phyloP scores from a whole-genome alignment of 805 yeast species.

The Yarrowia porcina region DNA sequence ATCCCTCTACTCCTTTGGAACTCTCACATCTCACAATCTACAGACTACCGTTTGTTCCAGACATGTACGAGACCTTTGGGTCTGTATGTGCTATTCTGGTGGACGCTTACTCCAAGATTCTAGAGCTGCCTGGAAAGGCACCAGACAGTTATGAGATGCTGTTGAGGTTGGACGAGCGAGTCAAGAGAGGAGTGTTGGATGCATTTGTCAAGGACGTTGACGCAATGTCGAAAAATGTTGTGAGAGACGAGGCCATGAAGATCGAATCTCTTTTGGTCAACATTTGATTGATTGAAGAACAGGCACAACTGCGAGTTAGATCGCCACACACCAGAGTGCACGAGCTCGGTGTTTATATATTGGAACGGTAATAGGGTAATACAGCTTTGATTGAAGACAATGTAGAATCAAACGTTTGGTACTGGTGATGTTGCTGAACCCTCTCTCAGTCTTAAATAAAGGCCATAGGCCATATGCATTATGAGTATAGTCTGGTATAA shows the following conservation, averaged over 20 bases:
- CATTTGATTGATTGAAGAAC: constrained; percentile 12
- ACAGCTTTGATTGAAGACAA: neutral
- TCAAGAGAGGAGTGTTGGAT: constrained; percentile 29
- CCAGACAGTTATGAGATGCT: constrained; percentile 31
- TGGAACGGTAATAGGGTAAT: neutral
- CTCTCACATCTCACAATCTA: constrained; percentile 29
- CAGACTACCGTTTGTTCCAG: constrained; percentile 35
- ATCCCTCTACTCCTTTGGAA: constrained; percentile 26
- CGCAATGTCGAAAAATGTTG: constrained; percentile 27
- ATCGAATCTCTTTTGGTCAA: constrained; percentile 29
- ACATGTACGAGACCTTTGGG: constrained; percentile 33
- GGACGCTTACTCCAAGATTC: constrained; percentile 31
- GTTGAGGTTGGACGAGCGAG: constrained; percentile 31
- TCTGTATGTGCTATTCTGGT: constrained; percentile 32
- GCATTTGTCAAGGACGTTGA: constrained; percentile 33
- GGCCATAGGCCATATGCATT: constrained; percentile 2
- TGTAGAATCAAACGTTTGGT: neutral
- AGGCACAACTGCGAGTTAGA: neutral
- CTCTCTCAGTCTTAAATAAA: neutral
- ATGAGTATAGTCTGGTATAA: neutral
- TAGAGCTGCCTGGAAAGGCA: constrained; percentile 17
- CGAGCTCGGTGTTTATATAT: neutral
- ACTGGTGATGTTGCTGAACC: too few species aligned
- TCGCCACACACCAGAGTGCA: neutral
- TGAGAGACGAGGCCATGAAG: constrained; percentile 31